Evolutionary conservation across 2,329 filamentous ascomycete species (phyloP).

Genomic region (Hypoxylon sp.): DNA sequence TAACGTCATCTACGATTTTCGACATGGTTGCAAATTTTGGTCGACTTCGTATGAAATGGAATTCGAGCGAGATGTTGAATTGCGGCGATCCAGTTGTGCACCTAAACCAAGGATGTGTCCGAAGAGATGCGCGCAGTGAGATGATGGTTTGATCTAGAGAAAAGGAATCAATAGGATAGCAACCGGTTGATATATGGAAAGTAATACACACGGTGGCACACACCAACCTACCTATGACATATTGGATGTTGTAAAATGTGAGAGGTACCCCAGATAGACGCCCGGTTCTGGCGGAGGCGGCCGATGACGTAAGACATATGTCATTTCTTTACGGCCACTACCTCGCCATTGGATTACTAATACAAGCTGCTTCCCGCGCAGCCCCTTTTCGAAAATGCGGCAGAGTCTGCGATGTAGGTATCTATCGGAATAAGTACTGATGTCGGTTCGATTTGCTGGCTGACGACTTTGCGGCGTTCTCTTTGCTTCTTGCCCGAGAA

Average conservation of each 20-base stretch:
- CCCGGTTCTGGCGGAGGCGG: neutral
- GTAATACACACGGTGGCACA: too few relatives aligned
- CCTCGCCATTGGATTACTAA: neutral
- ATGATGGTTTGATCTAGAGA: neutral
- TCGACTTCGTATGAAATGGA: neutral
- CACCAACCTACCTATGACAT: too few relatives aligned
- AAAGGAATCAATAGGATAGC: neutral
- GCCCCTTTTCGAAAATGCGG: neutral
- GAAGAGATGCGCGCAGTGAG: neutral
- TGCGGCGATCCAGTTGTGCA: neutral
- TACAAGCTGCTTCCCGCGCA: neutral
- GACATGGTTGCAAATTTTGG: slow-evolving; percentile 47
- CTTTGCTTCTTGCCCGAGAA: too few relatives aligned
- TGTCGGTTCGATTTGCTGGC: too few relatives aligned
- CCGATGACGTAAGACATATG: neutral
- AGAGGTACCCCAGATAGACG: too few relatives aligned
- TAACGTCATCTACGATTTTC: slow-evolving; percentile 53
- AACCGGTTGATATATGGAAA: neutral
- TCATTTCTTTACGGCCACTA: neutral
- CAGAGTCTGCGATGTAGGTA: too few relatives aligned
- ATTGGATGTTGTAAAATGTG: too few relatives aligned
- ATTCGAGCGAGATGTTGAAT: neutral
- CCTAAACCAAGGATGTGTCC: neutral
- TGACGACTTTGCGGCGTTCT: too few relatives aligned
- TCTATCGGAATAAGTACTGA: too few relatives aligned